Conservation (phyloP, 2,329 filamentous ascomycete genomes). For the Cladosporium oxysporum region DNA sequence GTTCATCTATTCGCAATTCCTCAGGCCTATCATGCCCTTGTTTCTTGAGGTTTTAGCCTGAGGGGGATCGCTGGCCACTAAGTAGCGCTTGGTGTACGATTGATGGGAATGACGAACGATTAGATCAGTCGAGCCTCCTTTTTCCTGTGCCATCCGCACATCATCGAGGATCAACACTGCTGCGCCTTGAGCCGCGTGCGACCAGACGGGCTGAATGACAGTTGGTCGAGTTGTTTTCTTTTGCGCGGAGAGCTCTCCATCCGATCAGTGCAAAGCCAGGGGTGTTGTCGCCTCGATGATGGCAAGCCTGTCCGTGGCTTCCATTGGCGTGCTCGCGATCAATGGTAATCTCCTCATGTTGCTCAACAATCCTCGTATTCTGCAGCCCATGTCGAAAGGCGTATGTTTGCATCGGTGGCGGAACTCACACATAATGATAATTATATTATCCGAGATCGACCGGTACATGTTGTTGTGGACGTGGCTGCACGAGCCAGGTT, state of each 20-base stretch:
- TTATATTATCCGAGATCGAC: neutral
- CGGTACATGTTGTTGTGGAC: neutral
- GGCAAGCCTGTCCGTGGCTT: neutral
- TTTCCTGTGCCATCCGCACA: neutral
- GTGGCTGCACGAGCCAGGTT: constrained; percentile 1
- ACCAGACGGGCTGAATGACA: neutral
- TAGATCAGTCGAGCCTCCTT: neutral
- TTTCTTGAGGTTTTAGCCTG: neutral
- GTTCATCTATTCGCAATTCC: neutral
- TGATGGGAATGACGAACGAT: neutral
- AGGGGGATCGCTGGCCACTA: neutral
- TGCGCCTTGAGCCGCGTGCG: neutral
- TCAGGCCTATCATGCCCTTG: neutral
- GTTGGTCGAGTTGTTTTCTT: neutral
- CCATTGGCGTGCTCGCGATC: constrained; percentile 1
- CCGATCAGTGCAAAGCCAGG: neutral
- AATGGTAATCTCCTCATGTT: neutral
- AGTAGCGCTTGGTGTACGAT: neutral
- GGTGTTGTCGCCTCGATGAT: neutral
- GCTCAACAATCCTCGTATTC: neutral
- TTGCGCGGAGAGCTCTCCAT: neutral
- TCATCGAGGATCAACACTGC: neutral
- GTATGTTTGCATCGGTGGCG: neutral
- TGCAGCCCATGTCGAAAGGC: neutral
- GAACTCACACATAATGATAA: neutral